A percentile compares a stretch with the other conserved stretches of the same genome.
These are phyloP conservation scores for Mortierella sp. DNA, from an alignment of 371 early-diverging fungal species.

Conservation along the genomic window DNA sequence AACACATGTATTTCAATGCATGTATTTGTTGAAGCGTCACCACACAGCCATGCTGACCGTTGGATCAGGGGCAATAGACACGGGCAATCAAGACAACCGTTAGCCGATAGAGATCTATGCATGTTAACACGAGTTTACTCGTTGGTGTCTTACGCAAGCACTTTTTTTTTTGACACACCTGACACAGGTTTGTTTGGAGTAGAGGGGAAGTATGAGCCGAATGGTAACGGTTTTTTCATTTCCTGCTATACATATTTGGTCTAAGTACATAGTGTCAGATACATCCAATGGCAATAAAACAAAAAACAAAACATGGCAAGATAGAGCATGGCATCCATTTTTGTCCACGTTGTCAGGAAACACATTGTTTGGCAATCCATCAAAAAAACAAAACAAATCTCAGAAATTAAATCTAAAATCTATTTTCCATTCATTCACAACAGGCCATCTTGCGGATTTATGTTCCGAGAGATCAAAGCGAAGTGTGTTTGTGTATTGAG, in stretches of 20 bases:
- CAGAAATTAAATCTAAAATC: not conserved
- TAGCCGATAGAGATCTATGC: not conserved
- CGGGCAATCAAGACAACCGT: not conserved
- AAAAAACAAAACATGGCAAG: not conserved
- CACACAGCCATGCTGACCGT: no score
- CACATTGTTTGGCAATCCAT: not conserved
- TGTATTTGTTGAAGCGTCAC: no score
- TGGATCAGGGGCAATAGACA: no score
- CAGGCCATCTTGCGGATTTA: not conserved
- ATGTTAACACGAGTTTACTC: no score
- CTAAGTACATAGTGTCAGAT: no score
- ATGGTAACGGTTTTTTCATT: not conserved
- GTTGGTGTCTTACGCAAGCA: no score
- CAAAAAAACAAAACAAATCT: not conserved
- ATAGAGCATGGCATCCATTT: conserved; percentile 1
- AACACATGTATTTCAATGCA: no score
- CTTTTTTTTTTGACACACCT: no score
- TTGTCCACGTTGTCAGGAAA: conserved; percentile 3
- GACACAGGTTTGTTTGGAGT: not conserved
- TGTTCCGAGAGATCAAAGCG: not conserved
- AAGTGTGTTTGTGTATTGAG: not conserved
- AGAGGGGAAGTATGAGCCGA: not conserved
- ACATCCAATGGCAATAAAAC: no score
- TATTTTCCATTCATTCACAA: not conserved
- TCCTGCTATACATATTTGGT: not conserved